Base-by-base conservation (phyloP, 2,329 filamentous ascomycete genomes). In the Fusarium tuaranense region DNA sequence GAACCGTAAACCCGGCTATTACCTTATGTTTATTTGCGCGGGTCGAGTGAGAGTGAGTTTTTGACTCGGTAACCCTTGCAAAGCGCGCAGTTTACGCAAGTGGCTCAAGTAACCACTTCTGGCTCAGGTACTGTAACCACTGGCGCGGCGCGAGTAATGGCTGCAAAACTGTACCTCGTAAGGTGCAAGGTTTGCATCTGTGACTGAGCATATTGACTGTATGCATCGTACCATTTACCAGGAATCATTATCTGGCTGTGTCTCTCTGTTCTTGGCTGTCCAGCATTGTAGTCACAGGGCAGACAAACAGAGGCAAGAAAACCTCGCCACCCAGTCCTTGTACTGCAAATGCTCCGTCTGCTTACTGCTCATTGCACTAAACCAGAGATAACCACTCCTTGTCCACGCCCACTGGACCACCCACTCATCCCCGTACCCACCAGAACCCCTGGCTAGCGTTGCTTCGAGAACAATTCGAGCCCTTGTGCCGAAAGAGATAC, bases 381-480 rank as follows among this genome's bases (percentile, higher is more conserved):
- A 16, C 44, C 20, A 30, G 48, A 53, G 48, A 53, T 32, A 53
- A 53, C 48, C 48, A 51, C 46, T 25, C 46, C 46, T 30, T 51
- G 46, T 51, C 25, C 64, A n/a, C 38, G 18, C 16, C 36, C 16
- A 39, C 38, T 51, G 41, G 14, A 9, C 27, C 27, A 30, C 27
- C 3, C 8, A 18, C 44, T n/a, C 48, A 34, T 46, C 36, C 63
- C 58, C 58, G 65, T 53, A 34, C 27, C 61, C 34, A 63, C 32
- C 2, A 34, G 12, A 34, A 34, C 65, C 69, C 72, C 72, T 69
- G 72, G 38, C 69, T 70, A 70, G 63, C 46, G 58, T 12, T 53
- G 62, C 72, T 74, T 74, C 72, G 62, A 74, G 72, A 74, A 74
- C 63, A 70, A 64, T 74, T 74, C 72, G 39, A 71, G 61, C 39